These are phyloP conservation scores for Infundibulicybe gibba DNA, from an alignment of 768 basidiomycete genomes.

Conservation along the genomic window DNA sequence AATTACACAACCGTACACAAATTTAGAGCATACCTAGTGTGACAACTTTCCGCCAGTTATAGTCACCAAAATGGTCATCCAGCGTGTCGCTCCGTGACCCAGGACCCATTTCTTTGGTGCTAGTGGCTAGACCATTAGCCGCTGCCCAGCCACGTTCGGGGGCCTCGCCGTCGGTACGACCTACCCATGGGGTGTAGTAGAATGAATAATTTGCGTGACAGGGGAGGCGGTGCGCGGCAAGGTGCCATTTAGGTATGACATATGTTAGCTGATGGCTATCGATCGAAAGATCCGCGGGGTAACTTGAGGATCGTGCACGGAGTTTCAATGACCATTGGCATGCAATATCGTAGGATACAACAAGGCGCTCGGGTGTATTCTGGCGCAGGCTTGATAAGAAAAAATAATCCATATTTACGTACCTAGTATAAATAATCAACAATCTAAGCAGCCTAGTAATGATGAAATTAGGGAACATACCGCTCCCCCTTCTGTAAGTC, in stretches of 20 bases:
- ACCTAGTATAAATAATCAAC: conserved; percentile 10
- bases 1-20: not conserved
- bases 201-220: conserved; percentile 5
- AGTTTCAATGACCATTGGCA: conserved; percentile 17
- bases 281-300: not conserved
- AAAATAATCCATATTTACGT: conserved; percentile 26
- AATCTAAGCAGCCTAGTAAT: not conserved
- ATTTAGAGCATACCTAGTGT: not conserved
- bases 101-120: conserved; percentile 24
- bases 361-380: conserved; percentile 2
- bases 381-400: conserved; percentile 8
- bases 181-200: conserved; percentile 15
- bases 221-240: conserved; percentile 6
- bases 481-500: conserved; percentile 30
- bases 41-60: conserved; percentile 12
- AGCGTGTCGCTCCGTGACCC: conserved; percentile 16
- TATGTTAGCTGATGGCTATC: not conserved
- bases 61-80: conserved; percentile 20
- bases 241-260: conserved; percentile 12
- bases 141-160: conserved; percentile 16
- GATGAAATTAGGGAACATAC: conserved; percentile 10
- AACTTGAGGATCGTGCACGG: not conserved
- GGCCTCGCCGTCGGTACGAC: conserved; percentile 23
- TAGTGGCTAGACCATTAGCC: conserved; percentile 15
- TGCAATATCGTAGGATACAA: conserved; percentile 26